Conservation (phyloP, 306 rosid genomes). For the Quercus variabilis region DNA sequence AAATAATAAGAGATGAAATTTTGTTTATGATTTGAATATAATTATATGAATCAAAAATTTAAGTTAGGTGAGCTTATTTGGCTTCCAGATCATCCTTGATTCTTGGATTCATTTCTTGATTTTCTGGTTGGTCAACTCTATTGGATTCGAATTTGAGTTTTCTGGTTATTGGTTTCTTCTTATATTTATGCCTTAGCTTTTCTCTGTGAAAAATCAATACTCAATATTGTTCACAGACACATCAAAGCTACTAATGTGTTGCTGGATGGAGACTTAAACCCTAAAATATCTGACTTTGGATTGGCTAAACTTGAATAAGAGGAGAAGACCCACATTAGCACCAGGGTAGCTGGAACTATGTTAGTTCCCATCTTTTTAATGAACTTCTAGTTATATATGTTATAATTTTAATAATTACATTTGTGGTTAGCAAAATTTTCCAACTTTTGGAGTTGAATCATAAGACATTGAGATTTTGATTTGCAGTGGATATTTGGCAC, state of each 20-base stretch:
- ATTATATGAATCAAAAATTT: not conserved
- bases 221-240: slow-evolving; percentile 74
- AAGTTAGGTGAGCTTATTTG: not conserved
- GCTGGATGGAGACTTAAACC: slow-evolving; percentile 56
- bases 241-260: slow-evolving; percentile 80
- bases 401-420: not conserved
- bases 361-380: slow-evolving; percentile 17
- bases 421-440: not conserved
- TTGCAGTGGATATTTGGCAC: slow-evolving; percentile 80
- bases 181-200: slow-evolving; percentile 50
- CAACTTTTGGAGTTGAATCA: not conserved
- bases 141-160: not conserved
- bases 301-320: slow-evolving; percentile 67
- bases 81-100: not conserved
- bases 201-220: slow-evolving; percentile 68
- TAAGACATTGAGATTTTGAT: not conserved
- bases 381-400: not conserved
- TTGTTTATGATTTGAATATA: no score
- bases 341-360: slow-evolving; percentile 88
- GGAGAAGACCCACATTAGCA: slow-evolving; percentile 69
- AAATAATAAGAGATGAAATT: not conserved
- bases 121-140: not conserved
- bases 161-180: not conserved
- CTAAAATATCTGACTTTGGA: slow-evolving; percentile 80
- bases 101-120: not conserved